Evolutionary conservation across 2,329 filamentous ascomycete genomes (phyloP).

Genomic region (Annulohypoxylon truncatum): DNA sequence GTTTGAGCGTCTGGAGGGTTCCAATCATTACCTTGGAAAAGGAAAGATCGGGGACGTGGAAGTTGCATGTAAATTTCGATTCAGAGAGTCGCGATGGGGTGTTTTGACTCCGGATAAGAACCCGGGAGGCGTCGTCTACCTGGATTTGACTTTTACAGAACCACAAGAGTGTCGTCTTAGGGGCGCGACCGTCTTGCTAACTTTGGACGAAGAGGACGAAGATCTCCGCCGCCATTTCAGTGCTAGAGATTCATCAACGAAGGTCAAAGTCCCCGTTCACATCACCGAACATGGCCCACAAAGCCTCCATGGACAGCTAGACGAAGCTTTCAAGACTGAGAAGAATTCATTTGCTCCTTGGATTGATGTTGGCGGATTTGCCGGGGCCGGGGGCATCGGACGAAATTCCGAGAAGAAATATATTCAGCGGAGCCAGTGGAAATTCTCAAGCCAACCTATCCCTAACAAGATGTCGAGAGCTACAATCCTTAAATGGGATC

Average conservation of each 20-base stretch:
- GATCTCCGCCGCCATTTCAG: slow-evolving; percentile 31
- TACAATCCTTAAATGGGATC: slow-evolving; percentile 46
- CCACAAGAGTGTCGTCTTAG: slow-evolving; percentile 43
- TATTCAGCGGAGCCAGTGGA: slow-evolving; percentile 42
- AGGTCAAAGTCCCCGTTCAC: slow-evolving; percentile 38
- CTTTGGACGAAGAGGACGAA: slow-evolving; percentile 44
- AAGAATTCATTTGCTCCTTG: slow-evolving; percentile 30
- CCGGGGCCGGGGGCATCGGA: slow-evolving; percentile 41
- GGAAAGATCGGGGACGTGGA: slow-evolving; percentile 42
- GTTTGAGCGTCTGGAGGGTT: slow-evolving; percentile 40
- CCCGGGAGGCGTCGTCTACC: slow-evolving; percentile 47
- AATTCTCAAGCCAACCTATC: slow-evolving; percentile 41
- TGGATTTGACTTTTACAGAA: slow-evolving; percentile 45
- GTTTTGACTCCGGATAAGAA: slow-evolving; percentile 34
- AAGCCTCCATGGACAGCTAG: slow-evolving; percentile 39
- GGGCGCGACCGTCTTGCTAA: slow-evolving; percentile 43
- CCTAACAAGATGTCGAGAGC: slow-evolving; percentile 28
- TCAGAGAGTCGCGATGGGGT: slow-evolving; percentile 48
- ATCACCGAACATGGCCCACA: slow-evolving; percentile 44
- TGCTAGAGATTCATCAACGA: not conserved
- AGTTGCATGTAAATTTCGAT: slow-evolving; percentile 47
- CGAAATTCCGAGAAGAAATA: slow-evolving; percentile 34
- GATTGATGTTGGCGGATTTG: slow-evolving; percentile 38
- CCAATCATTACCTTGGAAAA: slow-evolving; percentile 37
- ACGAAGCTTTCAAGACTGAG: slow-evolving; percentile 21